These are phyloP conservation scores for Colletotrichum navitas DNA, from an alignment of 2,329 filamentous ascomycete genomes.

Conservation along the genomic window DNA sequence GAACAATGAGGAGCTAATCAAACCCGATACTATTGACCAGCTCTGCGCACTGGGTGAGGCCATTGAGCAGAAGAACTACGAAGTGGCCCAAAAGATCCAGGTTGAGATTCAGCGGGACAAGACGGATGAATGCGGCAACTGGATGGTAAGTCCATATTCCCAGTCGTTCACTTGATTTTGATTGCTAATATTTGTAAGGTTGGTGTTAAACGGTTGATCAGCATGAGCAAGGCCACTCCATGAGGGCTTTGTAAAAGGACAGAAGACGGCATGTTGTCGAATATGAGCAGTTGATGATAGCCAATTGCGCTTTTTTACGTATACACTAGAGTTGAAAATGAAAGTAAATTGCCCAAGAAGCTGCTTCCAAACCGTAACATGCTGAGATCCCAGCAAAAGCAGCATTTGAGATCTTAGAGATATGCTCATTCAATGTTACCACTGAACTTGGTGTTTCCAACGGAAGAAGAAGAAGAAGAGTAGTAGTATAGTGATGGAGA, in stretches of 20 bases:
- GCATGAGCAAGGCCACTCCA: constrained; percentile 83
- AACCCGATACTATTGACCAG: constrained; percentile 79
- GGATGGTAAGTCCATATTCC: constrained; percentile 78
- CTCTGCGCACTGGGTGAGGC: constrained; percentile 74
- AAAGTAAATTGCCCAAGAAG: constrained; percentile 11
- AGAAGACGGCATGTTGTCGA: background rate
- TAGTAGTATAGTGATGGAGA: too few species aligned
- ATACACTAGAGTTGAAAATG: constrained; percentile 39
- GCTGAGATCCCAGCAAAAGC: background rate
- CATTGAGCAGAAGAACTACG: constrained; percentile 77
- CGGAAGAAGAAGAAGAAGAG: too few species aligned
- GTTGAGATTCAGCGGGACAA: constrained; percentile 82
- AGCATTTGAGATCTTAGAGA: background rate
- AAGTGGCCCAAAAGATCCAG: constrained; percentile 75
- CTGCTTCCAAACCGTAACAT: background rate
- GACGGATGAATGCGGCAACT: constrained; percentile 84
- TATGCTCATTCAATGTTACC: background rate
- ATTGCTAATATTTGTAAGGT: constrained; percentile 67
- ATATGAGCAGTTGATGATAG: constrained; percentile 36
- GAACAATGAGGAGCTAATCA: constrained; percentile 93
- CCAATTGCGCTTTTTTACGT: constrained; percentile 37
- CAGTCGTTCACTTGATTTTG: constrained; percentile 5
- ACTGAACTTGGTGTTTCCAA: background rate
- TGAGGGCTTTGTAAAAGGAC: constrained; percentile 50
- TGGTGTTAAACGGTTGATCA: constrained; percentile 81